These are phyloP conservation scores for Paecilomyces formosus DNA, from an alignment of 2,329 filamentous ascomycete species.

Conservation along the genomic window DNA sequence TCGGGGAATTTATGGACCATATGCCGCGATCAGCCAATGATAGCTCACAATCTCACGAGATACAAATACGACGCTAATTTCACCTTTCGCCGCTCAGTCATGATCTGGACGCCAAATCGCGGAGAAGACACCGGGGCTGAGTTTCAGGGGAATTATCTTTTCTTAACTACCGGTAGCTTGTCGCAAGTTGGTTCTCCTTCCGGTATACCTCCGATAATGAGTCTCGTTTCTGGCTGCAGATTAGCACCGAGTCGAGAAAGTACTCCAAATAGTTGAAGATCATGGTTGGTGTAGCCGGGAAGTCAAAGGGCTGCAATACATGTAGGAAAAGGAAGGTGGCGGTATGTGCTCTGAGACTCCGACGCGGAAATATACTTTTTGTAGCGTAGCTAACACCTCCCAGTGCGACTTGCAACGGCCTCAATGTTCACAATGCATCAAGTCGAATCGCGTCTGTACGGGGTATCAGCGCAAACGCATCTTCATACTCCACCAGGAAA, in stretches of 20 bases:
- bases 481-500: background rate
- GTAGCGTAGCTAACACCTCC: background rate
- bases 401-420: background rate
- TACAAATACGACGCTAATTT: background rate
- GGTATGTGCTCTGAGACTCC: background rate
- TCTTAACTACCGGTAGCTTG: background rate
- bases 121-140: background rate
- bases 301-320: slow-evolving; percentile 1
- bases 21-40: background rate
- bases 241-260: background rate
- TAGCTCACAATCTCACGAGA: background rate
- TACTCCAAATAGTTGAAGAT: background rate
- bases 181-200: background rate
- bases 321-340: slow-evolving; percentile 1
- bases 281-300: slow-evolving; percentile 1
- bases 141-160: background rate
- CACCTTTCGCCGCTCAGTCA: background rate
- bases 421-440: background rate
- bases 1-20: background rate
- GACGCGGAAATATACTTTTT: no score
- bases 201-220: background rate
- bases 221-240: background rate
- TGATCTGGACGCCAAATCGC: background rate
- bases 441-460: background rate
- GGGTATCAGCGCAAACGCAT: background rate